A percentile compares a stretch with the other conserved stretches of the same genome.
These are phyloP conservation scores for Paecilomyces dactylethromorphus DNA, from an alignment of 2,329 filamentous ascomycete genomes.

Conservation along the genomic window DNA sequence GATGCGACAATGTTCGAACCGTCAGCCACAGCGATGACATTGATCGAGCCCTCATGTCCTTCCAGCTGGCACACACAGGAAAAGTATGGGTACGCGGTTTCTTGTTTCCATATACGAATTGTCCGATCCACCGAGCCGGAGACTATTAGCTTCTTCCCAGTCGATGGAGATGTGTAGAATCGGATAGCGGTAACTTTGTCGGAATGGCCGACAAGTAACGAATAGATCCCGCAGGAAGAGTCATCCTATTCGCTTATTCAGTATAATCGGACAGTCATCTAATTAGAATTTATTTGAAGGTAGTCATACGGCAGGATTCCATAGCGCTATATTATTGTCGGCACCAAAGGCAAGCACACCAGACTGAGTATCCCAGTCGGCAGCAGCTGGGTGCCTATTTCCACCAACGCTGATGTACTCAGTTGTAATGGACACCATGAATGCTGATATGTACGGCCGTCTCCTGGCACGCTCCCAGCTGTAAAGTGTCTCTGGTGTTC, in stretches of 20 bases:
- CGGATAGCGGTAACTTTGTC: conserved; percentile 77
- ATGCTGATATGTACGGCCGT: conserved; percentile 7
- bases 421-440: conserved; percentile 32
- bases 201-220: conserved; percentile 67
- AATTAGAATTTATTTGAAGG: conserved; percentile 1
- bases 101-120: conserved; percentile 56
- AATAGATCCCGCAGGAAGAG: conserved; percentile 52
- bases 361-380: conserved; percentile 70
- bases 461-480: not conserved
- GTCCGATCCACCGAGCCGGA: conserved; percentile 77
- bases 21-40: conserved; percentile 49
- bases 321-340: conserved; percentile 81
- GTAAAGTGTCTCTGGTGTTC: conserved; percentile 3
- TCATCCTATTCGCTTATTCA: conserved; percentile 30
- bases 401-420: conserved; percentile 70
- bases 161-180: conserved; percentile 56
- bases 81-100: conserved; percentile 27
- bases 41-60: conserved; percentile 69
- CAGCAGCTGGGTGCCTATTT: conserved; percentile 81
- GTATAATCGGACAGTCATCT: conserved; percentile 5
- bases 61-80: conserved; percentile 44
- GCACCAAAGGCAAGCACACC: conserved; percentile 82
- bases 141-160: conserved; percentile 54
- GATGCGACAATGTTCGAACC: conserved; percentile 47
- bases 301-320: conserved; percentile 66